These are phyloP conservation scores for Coniella vitis DNA, from an alignment of 2,329 filamentous ascomycete species.

Conservation along the genomic window DNA sequence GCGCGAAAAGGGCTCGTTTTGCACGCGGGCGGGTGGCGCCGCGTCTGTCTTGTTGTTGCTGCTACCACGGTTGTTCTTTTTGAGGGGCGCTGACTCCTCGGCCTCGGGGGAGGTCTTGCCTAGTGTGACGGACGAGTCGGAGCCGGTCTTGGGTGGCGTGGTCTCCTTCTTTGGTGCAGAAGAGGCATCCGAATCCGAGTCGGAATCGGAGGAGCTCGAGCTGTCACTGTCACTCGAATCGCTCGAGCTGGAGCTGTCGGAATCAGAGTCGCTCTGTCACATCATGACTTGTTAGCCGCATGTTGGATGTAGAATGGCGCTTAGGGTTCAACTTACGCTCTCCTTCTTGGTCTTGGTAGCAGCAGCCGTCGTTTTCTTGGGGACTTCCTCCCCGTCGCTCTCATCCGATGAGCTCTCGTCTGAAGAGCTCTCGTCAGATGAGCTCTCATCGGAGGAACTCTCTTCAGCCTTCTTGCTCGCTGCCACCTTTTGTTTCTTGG, in stretches of 20 bases:
- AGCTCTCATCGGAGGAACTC: constrained; percentile 15
- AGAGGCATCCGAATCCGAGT: constrained; percentile 25
- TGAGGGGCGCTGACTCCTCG: constrained; percentile 31
- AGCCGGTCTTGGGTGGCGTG: constrained; percentile 22
- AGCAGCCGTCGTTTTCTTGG: constrained; percentile 9
- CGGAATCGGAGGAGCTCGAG: no score
- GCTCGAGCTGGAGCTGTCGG: constrained; percentile 23
- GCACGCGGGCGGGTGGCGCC: constrained; percentile 39
- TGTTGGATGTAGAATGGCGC: background rate
- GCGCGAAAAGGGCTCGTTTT: constrained; percentile 67
- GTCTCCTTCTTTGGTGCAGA: constrained; percentile 22
- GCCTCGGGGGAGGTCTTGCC: constrained; percentile 46
- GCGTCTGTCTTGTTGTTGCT: constrained; percentile 38
- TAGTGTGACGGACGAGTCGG: constrained; percentile 41
- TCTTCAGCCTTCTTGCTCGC: constrained; percentile 31
- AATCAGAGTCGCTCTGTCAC: constrained; percentile 21
- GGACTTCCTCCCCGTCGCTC: background rate
- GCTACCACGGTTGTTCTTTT: constrained; percentile 32
- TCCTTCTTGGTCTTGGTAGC: constrained; percentile 7
- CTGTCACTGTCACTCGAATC: constrained; percentile 29
- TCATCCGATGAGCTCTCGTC: constrained; percentile 1
- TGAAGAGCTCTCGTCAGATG: constrained; percentile 5
- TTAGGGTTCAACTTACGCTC: background rate
- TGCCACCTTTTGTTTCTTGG: constrained; percentile 39
- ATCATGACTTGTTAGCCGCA: background rate